phyloP scores from a whole-genome alignment of 371 early-diverging fungal species.

The Conidiobolus incongruus region DNA sequence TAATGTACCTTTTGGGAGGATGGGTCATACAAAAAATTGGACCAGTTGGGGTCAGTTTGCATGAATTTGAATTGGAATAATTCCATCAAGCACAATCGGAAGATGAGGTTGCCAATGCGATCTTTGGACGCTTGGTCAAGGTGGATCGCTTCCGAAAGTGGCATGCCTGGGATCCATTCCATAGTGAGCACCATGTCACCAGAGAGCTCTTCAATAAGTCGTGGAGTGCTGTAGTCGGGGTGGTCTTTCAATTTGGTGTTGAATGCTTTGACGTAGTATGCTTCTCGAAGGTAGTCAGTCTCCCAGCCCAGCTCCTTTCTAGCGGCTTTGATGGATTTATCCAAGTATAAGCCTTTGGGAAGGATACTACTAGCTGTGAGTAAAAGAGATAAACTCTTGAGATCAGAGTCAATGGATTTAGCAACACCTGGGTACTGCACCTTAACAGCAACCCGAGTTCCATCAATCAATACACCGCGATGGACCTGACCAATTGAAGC shows the following conservation, averaged over 20 bases:
- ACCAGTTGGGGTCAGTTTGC: conserved; percentile 98
- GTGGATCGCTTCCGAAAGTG: conserved; percentile 32
- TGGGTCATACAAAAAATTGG: conserved; percentile 80
- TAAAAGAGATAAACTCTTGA: conserved; percentile 59
- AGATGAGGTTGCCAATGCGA: conserved; percentile 28
- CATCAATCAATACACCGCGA: conserved; percentile 22
- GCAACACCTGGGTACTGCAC: conserved; percentile 93
- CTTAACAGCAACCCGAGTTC: conserved; percentile 60
- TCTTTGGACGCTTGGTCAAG: conserved; percentile 44
- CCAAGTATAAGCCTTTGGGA: conserved; percentile 86
- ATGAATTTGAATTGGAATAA: conserved; percentile 81
- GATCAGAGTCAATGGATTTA: conserved; percentile 64
- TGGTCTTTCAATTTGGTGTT: conserved; percentile 28
- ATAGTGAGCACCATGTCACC: conserved; percentile 53
- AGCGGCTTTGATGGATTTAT: conserved; percentile 81
- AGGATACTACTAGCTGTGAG: conserved; percentile 57
- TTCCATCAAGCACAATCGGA: conserved; percentile 70
- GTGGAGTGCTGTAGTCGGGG: conserved; percentile 48
- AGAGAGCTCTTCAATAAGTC: conserved; percentile 37
- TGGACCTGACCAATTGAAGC: conserved; percentile 96
- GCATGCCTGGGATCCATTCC: conserved; percentile 54
- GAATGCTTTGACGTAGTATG: conserved; percentile 46
- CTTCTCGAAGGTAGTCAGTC: conserved; percentile 81
- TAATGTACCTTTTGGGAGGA: conserved; percentile 17
- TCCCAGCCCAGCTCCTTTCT: conserved; percentile 83